Evolutionary conservation across 179 eudicot genomes (phyloP).

Genomic region (Camellia oleifera): DNA sequence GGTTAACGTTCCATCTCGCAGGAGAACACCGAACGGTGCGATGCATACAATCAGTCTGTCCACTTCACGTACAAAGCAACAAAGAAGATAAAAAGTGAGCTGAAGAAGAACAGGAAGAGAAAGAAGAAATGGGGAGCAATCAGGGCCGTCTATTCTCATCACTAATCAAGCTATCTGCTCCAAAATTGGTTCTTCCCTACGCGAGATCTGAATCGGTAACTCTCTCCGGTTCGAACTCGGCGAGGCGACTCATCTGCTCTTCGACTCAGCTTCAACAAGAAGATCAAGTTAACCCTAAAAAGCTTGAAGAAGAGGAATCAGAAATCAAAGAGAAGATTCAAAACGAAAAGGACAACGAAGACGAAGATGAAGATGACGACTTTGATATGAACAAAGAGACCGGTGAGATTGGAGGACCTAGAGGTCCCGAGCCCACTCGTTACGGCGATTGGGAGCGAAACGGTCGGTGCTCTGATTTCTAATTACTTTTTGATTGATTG

Average conservation of each 20-base stretch:
- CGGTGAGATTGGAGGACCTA: conserved; percentile 87
- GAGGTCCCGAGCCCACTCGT: conserved; percentile 91
- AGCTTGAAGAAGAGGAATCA: conserved; percentile 8
- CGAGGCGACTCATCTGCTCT: conserved; percentile 31
- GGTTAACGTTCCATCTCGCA: too few relatives aligned
- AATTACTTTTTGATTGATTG: conserved; percentile 23
- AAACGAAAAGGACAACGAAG: conserved; percentile 21
- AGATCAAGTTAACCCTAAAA: conserved; percentile 3
- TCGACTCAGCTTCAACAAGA: conserved; percentile 27
- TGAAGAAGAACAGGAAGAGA: background rate
- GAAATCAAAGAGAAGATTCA: conserved; percentile 19
- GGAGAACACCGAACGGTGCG: background rate
- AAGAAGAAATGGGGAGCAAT: conserved; percentile 46
- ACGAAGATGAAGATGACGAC: conserved; percentile 40
- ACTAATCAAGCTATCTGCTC: conserved; percentile 13
- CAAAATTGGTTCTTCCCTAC: conserved; percentile 14
- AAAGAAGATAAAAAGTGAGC: too few relatives aligned
- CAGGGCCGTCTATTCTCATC: conserved; percentile 43
- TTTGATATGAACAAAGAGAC: conserved; percentile 51
- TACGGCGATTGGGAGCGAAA: conserved; percentile 86
- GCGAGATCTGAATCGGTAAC: conserved; percentile 17
- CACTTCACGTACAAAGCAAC: too few relatives aligned
- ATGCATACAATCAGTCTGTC: background rate
- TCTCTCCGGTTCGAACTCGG: conserved; percentile 17
- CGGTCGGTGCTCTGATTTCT: conserved; percentile 81